Evolutionary conservation across 1,284 basidiomycete genomes (phyloP).

Genomic region (Cutaneotrichosporon spelunceum): DNA sequence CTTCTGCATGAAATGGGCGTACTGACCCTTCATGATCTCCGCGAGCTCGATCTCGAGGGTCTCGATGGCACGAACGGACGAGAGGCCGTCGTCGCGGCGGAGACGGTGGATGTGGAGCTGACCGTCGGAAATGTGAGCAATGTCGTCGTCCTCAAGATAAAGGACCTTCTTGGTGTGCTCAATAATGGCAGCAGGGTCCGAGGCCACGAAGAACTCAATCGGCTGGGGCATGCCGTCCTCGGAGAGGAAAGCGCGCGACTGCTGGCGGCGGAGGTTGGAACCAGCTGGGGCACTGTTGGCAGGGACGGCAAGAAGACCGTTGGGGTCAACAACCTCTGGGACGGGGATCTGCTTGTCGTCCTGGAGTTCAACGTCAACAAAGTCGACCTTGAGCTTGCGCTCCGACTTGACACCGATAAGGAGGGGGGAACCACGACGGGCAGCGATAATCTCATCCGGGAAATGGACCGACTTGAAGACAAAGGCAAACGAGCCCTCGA

Average conservation of each 20-base stretch:
- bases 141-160: conserved; percentile 98
- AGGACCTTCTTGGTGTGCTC: conserved; percentile 99
- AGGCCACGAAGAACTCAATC: conserved; percentile 99
- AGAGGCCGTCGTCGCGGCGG: conserved; percentile 75
- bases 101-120: conserved; percentile 99
- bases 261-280: conserved; percentile 81
- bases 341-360: conserved; percentile 55
- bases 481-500: conserved; percentile 99
- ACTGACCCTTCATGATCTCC: conserved; percentile 99
- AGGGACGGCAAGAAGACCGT: conserved; percentile 71
- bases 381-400: conserved; percentile 99
- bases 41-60: conserved; percentile 98
- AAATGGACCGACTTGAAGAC: conserved; percentile 98
- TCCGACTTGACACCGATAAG: conserved; percentile 99
- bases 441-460: conserved; percentile 93
- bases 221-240: conserved; percentile 98
- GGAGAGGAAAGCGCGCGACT: conserved; percentile 97
- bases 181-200: conserved; percentile 91
- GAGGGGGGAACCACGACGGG: conserved; percentile 94
- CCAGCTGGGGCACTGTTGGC: conserved; percentile 56
- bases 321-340: conserved; percentile 35
- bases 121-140: conserved; percentile 94
- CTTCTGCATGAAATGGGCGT: conserved; percentile 99
- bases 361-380: conserved; percentile 95
- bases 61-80: conserved; percentile 90